phyloP scores from a whole-genome alignment of 352 stramenopile species.

The Phytophthora boehmeriae region DNA sequence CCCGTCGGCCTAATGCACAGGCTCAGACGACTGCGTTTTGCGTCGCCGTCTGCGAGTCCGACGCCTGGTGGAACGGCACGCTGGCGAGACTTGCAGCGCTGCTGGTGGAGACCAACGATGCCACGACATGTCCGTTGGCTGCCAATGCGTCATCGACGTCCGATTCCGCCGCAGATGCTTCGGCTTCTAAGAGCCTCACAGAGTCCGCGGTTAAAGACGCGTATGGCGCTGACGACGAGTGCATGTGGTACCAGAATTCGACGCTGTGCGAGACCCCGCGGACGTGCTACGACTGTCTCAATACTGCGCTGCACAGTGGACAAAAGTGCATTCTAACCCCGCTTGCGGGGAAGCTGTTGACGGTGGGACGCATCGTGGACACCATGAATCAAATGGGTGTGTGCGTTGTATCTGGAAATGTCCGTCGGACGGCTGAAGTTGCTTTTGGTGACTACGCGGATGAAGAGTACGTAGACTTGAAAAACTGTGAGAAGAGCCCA shows the following conservation, averaged over 20 bases:
- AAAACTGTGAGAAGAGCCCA: slow-evolving; percentile 92
- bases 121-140: slow-evolving; percentile 37
- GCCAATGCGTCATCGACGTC: slow-evolving; percentile 39
- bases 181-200: slow-evolving; percentile 18
- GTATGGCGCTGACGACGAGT: slow-evolving; percentile 46
- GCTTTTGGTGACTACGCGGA: slow-evolving; percentile 91
- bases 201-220: slow-evolving; percentile 33
- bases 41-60: slow-evolving; percentile 55
- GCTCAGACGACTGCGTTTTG: slow-evolving; percentile 50
- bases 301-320: slow-evolving; percentile 74
- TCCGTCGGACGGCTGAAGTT: slow-evolving; percentile 93
- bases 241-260: slow-evolving; percentile 72
- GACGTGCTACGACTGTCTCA: slow-evolving; percentile 68
- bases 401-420: slow-evolving; percentile 93
- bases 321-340: slow-evolving; percentile 64
- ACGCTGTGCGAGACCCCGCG: slow-evolving; percentile 48
- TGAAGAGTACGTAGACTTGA: slow-evolving; percentile 90
- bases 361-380: slow-evolving; percentile 87
- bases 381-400: slow-evolving; percentile 93
- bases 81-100: slow-evolving; percentile 35
- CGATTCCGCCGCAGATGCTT: slow-evolving; percentile 7
- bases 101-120: slow-evolving; percentile 21
- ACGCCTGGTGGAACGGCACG: slow-evolving; percentile 49
- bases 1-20: slow-evolving; percentile 56
- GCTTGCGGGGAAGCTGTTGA: slow-evolving; percentile 58